Conservation (phyloP, 1,284 basidiomycete genomes). For the Microbotryum intermedium region DNA sequence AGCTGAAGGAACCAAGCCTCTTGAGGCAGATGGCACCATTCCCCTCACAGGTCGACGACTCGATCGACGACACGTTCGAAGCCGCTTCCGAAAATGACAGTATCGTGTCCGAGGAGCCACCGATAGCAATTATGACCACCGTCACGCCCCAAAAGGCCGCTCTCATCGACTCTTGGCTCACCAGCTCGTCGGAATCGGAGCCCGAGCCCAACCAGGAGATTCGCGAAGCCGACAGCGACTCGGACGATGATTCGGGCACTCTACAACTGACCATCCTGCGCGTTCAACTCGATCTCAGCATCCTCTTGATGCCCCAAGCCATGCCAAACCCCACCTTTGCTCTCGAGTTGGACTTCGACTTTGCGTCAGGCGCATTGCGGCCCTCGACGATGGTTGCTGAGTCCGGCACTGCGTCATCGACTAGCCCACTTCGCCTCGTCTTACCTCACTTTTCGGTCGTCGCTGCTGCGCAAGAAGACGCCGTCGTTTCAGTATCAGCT, state of each 20-base stretch:
- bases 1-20: conserved; percentile 1
- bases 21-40: conserved; percentile 17
- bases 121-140: no score
- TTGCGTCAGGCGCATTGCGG: not conserved
- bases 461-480: not conserved
- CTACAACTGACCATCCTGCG: not conserved
- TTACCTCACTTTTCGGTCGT: not conserved
- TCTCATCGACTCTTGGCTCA: no score
- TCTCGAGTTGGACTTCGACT: not conserved
- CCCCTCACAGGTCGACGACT: conserved; percentile 8
- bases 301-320: not conserved
- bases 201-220: not conserved
- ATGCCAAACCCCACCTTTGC: not conserved
- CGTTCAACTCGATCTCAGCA: not conserved
- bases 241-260: not conserved
- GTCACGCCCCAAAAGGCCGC: no score
- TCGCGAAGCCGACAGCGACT: not conserved
- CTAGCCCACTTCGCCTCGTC: not conserved
- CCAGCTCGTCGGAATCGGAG: no score
- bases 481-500: conserved; percentile 3
- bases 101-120: not conserved
- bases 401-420: not conserved
- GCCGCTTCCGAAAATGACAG: not conserved
- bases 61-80: conserved; percentile 23
- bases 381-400: no score